Evolutionary conservation across 1,284 basidiomycete species (phyloP), one percentile per base, ranked within the genome.

Genomic region (Takashimella koratensis): DNA sequence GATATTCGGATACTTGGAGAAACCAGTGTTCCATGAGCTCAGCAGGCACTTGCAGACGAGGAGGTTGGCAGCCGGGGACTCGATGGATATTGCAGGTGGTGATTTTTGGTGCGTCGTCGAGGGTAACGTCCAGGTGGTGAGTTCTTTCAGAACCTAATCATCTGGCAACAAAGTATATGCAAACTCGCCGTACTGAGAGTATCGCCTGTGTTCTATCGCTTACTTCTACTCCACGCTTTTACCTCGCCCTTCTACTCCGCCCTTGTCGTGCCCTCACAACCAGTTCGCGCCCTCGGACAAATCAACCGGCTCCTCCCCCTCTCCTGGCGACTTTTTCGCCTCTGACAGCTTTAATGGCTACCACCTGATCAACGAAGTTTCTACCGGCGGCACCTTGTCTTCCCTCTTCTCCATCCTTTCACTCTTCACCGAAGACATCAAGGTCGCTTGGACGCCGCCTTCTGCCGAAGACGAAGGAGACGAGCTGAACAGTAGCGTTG

Each of bases 41-140:
- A 91, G 91, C 1, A 81, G 93, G 48, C 91, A 96, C 76, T 77
- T 97, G 19, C 93, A 96, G 73, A 97, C 94, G 0, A 82, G 90
- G 58, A 80, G 92, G 19, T 79, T 97, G 24, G 88, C 95, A 50
- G 94, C 93, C 1, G 93, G 75, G 4, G 93, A 49, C 86, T 96
- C 72, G n/a, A 81, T 97, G 4, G 89, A 95, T 64, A 84, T 75
- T 39, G 72, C 90, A 62, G 90, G 94, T 75, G 89, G 89, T 66
- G 91, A 87, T 57, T 97, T 97, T 74, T 97, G 95, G 75, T 95
- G 91, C 70, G 93, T 97, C 23, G 86, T 97, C 20, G 93, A 96
- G 71, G 93, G 93, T 5, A 86, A 67, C 44, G 78, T 79, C n/a
- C 76, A 79, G 55, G 71, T 76, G 36, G 67, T 74, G 53, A 50